A percentile compares a stretch with the other conserved stretches of the same genome.
These are phyloP conservation scores for Populus euphratica DNA, from an alignment of 345 rosid species.

Conservation along the genomic window DNA sequence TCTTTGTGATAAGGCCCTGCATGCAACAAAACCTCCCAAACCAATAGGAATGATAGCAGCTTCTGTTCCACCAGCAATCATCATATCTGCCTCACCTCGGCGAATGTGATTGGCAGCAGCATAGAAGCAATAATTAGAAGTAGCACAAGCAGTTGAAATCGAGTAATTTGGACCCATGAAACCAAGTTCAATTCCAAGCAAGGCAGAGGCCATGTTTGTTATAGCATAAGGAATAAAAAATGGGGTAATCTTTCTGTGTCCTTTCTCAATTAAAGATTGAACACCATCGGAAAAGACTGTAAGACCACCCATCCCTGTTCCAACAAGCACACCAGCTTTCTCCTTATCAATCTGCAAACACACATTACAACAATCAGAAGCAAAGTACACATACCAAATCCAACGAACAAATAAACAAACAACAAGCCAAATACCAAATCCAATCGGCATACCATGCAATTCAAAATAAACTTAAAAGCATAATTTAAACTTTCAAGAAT, in stretches of 20 bases:
- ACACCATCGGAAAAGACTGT: constrained; percentile 85
- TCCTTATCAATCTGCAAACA: constrained; percentile 66
- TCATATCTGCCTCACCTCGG: constrained; percentile 98
- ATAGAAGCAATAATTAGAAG: constrained; percentile 94
- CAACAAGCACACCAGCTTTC: constrained; percentile 90
- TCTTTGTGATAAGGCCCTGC: constrained; percentile 95
- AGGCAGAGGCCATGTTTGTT: constrained; percentile 95
- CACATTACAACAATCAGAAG: neutral
- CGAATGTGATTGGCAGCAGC: constrained; percentile 99
- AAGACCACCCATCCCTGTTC: constrained; percentile 98
- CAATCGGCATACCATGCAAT: neutral
- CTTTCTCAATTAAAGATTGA: constrained; percentile 76
- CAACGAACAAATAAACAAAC: neutral
- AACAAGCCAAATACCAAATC: neutral
- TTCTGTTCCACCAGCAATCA: constrained; percentile 99
- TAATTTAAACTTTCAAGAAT: neutral
- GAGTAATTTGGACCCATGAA: constrained; percentile 99
- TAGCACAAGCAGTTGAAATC: constrained; percentile 95
- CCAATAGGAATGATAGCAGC: constrained; percentile 97
- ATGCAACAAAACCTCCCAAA: constrained; percentile 95
- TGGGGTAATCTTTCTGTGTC: constrained; percentile 81
- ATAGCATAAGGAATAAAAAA: constrained; percentile 90
- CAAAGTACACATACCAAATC: neutral
- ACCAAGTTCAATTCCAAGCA: constrained; percentile 89
- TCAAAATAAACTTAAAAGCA: neutral